Percentiles rank a stretch among this genome's conserved stretches.
phyloP scores from a whole-genome alignment of 202 grass and related monocot genomes.

The Bolboschoenoplectus hybrid region DNA sequence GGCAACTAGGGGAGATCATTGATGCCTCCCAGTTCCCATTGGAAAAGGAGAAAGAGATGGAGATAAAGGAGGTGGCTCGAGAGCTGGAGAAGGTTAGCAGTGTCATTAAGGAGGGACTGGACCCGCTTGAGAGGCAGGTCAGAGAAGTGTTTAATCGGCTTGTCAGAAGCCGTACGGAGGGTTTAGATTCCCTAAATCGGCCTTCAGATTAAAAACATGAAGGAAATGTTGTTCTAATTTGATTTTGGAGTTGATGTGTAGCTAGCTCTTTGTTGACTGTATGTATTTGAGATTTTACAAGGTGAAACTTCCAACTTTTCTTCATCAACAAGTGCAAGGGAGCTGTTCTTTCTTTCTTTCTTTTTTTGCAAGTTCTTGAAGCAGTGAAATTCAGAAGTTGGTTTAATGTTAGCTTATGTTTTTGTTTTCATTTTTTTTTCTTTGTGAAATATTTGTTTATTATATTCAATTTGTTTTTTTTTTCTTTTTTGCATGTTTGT shows the following conservation, averaged over 20 bases:
- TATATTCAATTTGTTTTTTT: conserved; percentile 39
- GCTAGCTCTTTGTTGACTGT: conserved; percentile 27
- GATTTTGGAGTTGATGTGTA: conserved; percentile 30
- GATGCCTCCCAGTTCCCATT: conserved; percentile 68
- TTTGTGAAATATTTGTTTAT: conserved; percentile 35
- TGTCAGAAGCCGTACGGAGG: conserved; percentile 68
- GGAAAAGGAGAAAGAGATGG: conserved; percentile 48
- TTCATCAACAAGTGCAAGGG: conserved; percentile 24
- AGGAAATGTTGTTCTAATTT: conserved; percentile 28
- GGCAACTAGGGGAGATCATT: conserved; percentile 64
- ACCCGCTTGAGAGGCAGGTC: conserved; percentile 78
- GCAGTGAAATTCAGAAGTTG: conserved; percentile 19
- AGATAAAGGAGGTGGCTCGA: conserved; percentile 51
- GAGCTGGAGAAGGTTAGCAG: conserved; percentile 59
- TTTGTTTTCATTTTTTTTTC: conserved; percentile 18
- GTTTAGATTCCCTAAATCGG: conserved; percentile 63
- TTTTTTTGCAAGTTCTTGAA: conserved; percentile 6
- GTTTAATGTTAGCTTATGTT: conserved; percentile 29
- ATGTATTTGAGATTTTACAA: conserved; percentile 42
- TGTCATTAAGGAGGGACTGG: conserved; percentile 62
- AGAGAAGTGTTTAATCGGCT: conserved; percentile 79
- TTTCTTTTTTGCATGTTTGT: conserved; percentile 20
- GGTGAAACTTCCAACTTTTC: conserved; percentile 17
- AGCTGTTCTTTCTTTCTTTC: background rate
- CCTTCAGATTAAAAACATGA: conserved; percentile 29